Evolutionary conservation across 306 rosid species (phyloP).

Genomic region (Myrica gale): DNA sequence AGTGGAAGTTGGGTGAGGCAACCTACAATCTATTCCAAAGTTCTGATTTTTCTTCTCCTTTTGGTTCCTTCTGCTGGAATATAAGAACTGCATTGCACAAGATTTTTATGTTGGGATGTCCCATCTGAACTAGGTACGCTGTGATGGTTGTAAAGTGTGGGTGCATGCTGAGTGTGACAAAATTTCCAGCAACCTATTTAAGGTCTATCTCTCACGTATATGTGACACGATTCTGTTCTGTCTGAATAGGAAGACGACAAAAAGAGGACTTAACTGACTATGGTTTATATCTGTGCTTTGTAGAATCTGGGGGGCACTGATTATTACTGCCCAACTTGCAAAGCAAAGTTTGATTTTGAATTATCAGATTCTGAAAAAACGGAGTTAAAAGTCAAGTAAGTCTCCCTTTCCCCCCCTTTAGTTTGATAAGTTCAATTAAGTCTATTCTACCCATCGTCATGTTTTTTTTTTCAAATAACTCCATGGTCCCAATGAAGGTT

Average conservation of each 20-base stretch:
- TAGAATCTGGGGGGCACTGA: constrained; percentile 92
- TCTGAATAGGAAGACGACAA: constrained; percentile 24
- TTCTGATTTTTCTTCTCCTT: constrained; percentile 14
- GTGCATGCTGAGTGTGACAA: constrained; percentile 97
- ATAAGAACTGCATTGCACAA: constrained; percentile 21
- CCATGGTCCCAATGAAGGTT: neutral
- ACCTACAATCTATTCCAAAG: constrained; percentile 21
- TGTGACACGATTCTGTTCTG: constrained; percentile 14
- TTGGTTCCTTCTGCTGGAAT: constrained; percentile 2
- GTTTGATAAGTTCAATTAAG: neutral
- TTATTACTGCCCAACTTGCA: constrained; percentile 97
- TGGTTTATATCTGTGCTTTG: constrained; percentile 27
- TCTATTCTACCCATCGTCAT: neutral
- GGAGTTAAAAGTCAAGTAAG: constrained; percentile 80
- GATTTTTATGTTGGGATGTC: constrained; percentile 15
- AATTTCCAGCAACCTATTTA: constrained; percentile 72
- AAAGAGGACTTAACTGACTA: constrained; percentile 35
- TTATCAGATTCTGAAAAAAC: constrained; percentile 87
- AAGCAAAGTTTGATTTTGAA: constrained; percentile 92
- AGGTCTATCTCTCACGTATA: constrained; percentile 51
- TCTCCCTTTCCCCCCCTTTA: constrained; percentile 17
- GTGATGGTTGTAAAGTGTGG: constrained; percentile 99
- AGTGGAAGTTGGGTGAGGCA: constrained; percentile 98
- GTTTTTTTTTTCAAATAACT: neutral
- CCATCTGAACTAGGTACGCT: constrained; percentile 72